A percentile compares a stretch with the other conserved stretches of the same genome.
These are phyloP conservation scores for Agaricales sp. DNA, from an alignment of 1,284 basidiomycete species.

Conservation along the genomic window DNA sequence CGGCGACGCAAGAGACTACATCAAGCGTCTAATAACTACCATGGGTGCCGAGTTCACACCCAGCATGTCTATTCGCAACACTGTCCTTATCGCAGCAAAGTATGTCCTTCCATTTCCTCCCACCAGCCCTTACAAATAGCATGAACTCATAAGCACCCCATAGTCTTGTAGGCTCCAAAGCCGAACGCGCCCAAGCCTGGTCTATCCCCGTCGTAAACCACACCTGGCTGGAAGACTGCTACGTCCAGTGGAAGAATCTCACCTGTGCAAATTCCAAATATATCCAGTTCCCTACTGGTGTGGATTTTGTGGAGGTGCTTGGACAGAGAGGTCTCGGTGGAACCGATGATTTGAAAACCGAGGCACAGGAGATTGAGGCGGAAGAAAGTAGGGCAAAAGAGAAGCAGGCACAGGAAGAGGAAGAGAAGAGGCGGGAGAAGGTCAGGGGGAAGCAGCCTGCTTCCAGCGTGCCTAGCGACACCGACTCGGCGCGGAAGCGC, in stretches of 20 bases:
- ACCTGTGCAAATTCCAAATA: slow-evolving; percentile 54
- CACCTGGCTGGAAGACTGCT: slow-evolving; percentile 83
- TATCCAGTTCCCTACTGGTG: slow-evolving; percentile 50
- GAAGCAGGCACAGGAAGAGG: slow-evolving; percentile 18
- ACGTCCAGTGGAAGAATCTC: slow-evolving; percentile 64
- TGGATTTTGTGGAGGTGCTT: slow-evolving; percentile 56
- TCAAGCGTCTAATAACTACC: slow-evolving; percentile 69
- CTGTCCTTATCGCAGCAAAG: slow-evolving; percentile 76
- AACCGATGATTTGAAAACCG: slow-evolving; percentile 15
- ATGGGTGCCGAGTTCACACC: slow-evolving; percentile 79
- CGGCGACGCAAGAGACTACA: slow-evolving; percentile 73
- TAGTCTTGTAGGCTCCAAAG: slow-evolving; percentile 64
- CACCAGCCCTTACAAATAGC: neutral
- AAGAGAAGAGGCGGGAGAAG: slow-evolving; percentile 10
- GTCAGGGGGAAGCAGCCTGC: slow-evolving; percentile 10
- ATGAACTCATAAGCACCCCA: slow-evolving; percentile 10
- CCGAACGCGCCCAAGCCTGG: slow-evolving; percentile 67
- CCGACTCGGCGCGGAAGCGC: slow-evolving; percentile 7
- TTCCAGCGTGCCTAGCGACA: too few relatives aligned
- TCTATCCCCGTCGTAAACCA: slow-evolving; percentile 83
- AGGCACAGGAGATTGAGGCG: slow-evolving; percentile 14
- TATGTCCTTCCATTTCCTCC: slow-evolving; percentile 24
- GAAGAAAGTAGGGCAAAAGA: slow-evolving; percentile 19
- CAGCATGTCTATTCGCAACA: slow-evolving; percentile 67
- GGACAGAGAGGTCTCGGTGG: slow-evolving; percentile 38